Percentiles rank a stretch among this genome's conserved stretches.
Conservation (phyloP, 1,284 basidiomycete species). For the Puccinia coronata region DNA sequence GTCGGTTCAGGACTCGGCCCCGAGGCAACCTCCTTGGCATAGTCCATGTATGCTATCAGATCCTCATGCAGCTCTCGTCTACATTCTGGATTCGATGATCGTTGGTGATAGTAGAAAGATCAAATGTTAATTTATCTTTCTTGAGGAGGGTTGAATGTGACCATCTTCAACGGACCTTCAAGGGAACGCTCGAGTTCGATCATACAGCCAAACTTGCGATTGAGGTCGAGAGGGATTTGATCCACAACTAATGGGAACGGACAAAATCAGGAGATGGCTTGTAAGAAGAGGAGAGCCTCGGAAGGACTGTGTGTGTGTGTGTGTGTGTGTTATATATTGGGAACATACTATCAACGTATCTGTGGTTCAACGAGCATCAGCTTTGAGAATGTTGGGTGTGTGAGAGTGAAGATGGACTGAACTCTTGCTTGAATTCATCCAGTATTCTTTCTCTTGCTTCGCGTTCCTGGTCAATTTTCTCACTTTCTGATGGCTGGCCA, state of each 20-base stretch:
- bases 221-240: slow-evolving; percentile 41
- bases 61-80: slow-evolving; percentile 44
- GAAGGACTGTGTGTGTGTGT: too few relatives aligned
- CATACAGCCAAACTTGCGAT: slow-evolving; percentile 34
- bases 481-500: neutral
- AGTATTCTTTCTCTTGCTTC: slow-evolving; percentile 40
- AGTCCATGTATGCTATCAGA: slow-evolving; percentile 25
- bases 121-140: neutral
- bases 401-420: neutral
- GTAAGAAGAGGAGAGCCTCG: neutral
- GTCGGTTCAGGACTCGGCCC: neutral
- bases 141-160: neutral
- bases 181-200: slow-evolving; percentile 30
- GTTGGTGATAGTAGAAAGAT: too few relatives aligned
- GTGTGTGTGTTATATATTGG: neutral
- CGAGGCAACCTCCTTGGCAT: slow-evolving; percentile 11
- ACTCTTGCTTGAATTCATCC: slow-evolving; percentile 41
- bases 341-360: slow-evolving; percentile 44
- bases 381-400: neutral
- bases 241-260: slow-evolving; percentile 40
- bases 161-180: slow-evolving; percentile 8
- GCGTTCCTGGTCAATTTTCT: neutral
- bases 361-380: slow-evolving; percentile 4
- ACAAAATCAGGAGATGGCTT: neutral
- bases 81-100: slow-evolving; percentile 25